Evolutionary conservation across 108 stramenopile species (phyloP), one percentile per base, ranked within the genome.

Genomic region (Parietichytrium sp.): DNA sequence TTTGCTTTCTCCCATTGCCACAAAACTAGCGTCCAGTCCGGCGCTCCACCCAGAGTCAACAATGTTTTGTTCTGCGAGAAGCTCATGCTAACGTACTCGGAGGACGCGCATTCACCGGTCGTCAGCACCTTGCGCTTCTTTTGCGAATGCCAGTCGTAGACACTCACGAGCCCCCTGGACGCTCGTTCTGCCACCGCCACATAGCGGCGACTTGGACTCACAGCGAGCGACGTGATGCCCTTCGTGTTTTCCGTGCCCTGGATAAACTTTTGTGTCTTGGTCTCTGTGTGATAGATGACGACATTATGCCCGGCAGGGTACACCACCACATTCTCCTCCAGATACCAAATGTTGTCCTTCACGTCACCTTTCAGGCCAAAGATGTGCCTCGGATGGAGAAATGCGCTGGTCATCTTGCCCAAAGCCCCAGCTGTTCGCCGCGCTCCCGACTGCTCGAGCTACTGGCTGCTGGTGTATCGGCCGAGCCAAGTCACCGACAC

Each of bases 1-100:
- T 88, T 85, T 18, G 79, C 78, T 52, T 89, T 89, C 47, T 91
- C 91, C 23, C 83, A 81, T 16, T 83, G 49, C 87, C 90, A 88
- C 47, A 89, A 54, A 4, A 82, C 47, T 16, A 90, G 48, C 12
- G 49, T 84, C 87, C 87, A 91, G 23, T 88, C 90, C 6, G 91
- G 91, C 3, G 52, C 87, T 2, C 83, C 87, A 4, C 87, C 85
- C 51, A 84, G 88, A 12, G 89, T 88, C 23, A 91, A 54, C 47
- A 86, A 79, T 16, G 82, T 45, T 53, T 87, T 83, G 10, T 91
- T 90, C 25, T 42, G 79, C 20, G 87, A 85, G 84, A 89, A 91
- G 33, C 81, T 78, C 1, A 88, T 48, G 12, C 25, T 4, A 3
- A 54, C 78, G 42, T 90, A 52, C 18, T n/a, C 45, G 4, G 47